phyloP scores from a whole-genome alignment of 805 yeast genomes.

The Metschnikowia colocasiae region DNA sequence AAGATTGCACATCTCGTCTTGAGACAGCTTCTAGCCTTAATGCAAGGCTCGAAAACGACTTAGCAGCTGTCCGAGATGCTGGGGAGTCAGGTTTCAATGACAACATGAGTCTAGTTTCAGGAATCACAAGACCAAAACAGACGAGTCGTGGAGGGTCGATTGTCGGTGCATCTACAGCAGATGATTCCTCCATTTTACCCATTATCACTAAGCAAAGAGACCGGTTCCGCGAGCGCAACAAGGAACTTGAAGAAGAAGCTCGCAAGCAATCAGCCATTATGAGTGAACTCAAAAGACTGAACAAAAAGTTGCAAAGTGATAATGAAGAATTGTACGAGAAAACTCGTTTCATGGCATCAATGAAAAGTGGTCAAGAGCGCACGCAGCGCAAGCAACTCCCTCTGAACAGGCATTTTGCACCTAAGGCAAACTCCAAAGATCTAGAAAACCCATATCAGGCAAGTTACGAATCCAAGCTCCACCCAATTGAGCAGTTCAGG shows the following conservation, averaged over 20 bases:
- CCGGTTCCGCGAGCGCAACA: slow-evolving; percentile 77
- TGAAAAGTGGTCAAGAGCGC: slow-evolving; percentile 24
- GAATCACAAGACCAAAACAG: slow-evolving; percentile 35
- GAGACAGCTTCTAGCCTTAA: slow-evolving; percentile 45
- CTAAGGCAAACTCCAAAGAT: slow-evolving; percentile 35
- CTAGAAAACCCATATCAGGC: slow-evolving; percentile 58
- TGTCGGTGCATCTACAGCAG: slow-evolving; percentile 37
- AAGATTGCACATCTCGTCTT: slow-evolving; percentile 35
- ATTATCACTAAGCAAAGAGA: slow-evolving; percentile 94
- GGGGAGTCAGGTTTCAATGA: slow-evolving; percentile 45
- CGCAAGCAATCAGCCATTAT: slow-evolving; percentile 54
- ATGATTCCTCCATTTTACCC: slow-evolving; percentile 60
- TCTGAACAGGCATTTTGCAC: slow-evolving; percentile 15
- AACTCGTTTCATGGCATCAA: slow-evolving; percentile 61
- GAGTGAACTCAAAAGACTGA: slow-evolving; percentile 60
- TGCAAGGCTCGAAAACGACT: slow-evolving; percentile 67
- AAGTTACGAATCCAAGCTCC: slow-evolving; percentile 70
- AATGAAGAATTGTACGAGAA: slow-evolving; percentile 78
- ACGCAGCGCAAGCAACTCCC: slow-evolving; percentile 15
- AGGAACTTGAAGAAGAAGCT: slow-evolving; percentile 78
- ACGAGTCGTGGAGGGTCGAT: slow-evolving; percentile 18
- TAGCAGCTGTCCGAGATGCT: slow-evolving; percentile 52
- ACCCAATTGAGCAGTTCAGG: slow-evolving; percentile 81
- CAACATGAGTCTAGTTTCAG: slow-evolving; percentile 65
- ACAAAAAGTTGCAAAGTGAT: slow-evolving; percentile 62